Base-by-base conservation (phyloP, 2,329 filamentous ascomycete species). In the Neofusicoccum kwambonambiense region DNA sequence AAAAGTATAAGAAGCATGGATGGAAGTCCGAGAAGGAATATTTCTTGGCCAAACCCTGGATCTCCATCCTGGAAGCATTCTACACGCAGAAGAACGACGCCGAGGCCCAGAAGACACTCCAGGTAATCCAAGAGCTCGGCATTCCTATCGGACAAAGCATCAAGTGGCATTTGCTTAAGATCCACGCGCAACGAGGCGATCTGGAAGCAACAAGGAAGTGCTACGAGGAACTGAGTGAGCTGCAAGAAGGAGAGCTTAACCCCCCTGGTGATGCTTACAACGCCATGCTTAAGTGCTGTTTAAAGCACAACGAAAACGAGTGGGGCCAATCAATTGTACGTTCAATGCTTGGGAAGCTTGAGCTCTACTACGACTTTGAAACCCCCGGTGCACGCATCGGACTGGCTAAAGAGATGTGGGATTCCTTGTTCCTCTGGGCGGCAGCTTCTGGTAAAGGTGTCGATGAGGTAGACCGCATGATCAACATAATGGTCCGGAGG, bases 371-470 rank as follows among this genome's bases (percentile, higher is more conserved):
- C 50, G 15, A 12, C 6, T 31, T 31, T 31, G 49, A 64, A 5
- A 34, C 9, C 1, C 6, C 3, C 41, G 11, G 27, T 4, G 15
- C 34, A 17, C 31, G n/a, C 42, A 6, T 39, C 9, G 13, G 2
- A 15, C 15, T 15, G 8, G 51, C 34, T 13, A 64, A 64, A 31
- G 15, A 15, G 12, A 50, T 64, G 19, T 92, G 90, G 87, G 89
- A 95, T 72, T 83, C 89, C 12, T 81, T 92, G 12, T 84, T 95
- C 49, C 86, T 91, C 61, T 93, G 90, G 87, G 89, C 91, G 35
- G 88, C 90, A 12, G 84, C 89, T 7, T 85, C 87, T 63, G 90
- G 89, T 19, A 90, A 89, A 72, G 87, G 87, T 1, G 86, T 90
- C 1, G 87, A 92, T 75, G 88, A 92, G 73, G 83, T 93, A 66